Base-by-base conservation (phyloP, 2,329 filamentous ascomycete species). In the Aspergillus tamarii region DNA sequence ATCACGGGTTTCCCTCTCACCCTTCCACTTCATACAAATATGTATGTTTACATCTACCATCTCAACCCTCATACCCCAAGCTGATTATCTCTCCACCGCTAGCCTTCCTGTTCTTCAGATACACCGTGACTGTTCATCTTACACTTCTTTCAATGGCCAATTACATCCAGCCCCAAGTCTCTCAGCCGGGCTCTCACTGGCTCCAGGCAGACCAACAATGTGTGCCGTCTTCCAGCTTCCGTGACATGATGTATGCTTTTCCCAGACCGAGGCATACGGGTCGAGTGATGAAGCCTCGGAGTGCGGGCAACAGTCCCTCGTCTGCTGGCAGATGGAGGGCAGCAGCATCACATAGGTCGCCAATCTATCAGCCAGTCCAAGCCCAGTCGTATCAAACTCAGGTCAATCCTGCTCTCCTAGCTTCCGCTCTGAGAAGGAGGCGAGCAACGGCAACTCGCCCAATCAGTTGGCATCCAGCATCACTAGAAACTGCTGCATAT, bases 401-500 rank as follows among this genome's bases (percentile, higher is more conserved):
- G 52, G 80, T 86, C 63, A 80, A 84, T 63, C 73, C 81, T 53
- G 73, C 74, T 67, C 62, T 80, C 64, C 71, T 83, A 67, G 73
- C 80, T 61, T 74, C 66, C 28, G 73, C 66, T 57, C 78, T 76
- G 45, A 78, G 75, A 69, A 64, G 60, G 19, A 46, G 55, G 56
- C 75, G 78, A 72, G 77, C 82, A 45, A 78, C 78, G 71, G 77
- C 82, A 45, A 78, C 78, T 59, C 85, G 91, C 48, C 90, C 91
- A 7, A 81, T 91, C 53, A 93, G 90, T 81, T 93, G 91, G 91
- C 91, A 93, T 74, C 89, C 90, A 3, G 85, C 86, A 26, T 86
- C 89, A 11, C 63, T 76, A 77, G 62, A 73, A 73, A 36, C 72
- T 71, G 59, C 74, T 74, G 72, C 69, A 5, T 71, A 73, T 60